Conservation (phyloP, 306 rosid genomes). For the Mimosa bimucronata region DNA sequence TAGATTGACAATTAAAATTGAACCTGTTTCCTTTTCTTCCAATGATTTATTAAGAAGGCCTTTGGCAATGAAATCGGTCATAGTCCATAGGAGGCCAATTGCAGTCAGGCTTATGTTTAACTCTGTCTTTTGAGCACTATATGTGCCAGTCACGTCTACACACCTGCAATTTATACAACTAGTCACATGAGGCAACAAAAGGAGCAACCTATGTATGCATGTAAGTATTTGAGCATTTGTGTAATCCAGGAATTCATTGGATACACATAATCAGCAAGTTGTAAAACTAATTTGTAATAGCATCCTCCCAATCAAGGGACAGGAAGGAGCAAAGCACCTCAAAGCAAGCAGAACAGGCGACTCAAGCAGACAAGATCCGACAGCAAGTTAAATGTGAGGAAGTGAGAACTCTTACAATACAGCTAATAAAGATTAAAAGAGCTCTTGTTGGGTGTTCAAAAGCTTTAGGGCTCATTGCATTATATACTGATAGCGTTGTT, state of each 20-base stretch:
- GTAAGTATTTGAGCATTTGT: background rate
- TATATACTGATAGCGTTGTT: background rate
- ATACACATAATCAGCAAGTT: background rate
- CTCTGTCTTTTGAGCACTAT: conserved; percentile 95
- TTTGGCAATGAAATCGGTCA: conserved; percentile 93
- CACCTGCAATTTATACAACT: conserved; percentile 64
- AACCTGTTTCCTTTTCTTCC: conserved; percentile 69
- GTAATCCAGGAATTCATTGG: background rate
- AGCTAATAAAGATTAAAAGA: background rate
- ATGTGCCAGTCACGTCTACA: conserved; percentile 93
- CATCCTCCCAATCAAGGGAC: background rate
- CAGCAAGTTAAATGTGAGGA: background rate
- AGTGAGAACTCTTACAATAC: background rate
- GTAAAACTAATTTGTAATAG: background rate
- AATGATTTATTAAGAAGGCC: conserved; percentile 58
- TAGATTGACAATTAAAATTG: conserved; percentile 38
- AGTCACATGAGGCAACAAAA: conserved; percentile 27
- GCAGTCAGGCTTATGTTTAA: conserved; percentile 95
- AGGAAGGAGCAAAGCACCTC: background rate
- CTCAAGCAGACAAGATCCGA: background rate
- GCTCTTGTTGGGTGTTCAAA: background rate
- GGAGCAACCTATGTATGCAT: background rate
- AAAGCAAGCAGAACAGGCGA: background rate
- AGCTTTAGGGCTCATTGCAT: background rate
- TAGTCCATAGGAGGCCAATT: conserved; percentile 92